These are phyloP conservation scores for Lathyrus oleraceus DNA, from an alignment of 306 rosid genomes.

Conservation along the genomic window DNA sequence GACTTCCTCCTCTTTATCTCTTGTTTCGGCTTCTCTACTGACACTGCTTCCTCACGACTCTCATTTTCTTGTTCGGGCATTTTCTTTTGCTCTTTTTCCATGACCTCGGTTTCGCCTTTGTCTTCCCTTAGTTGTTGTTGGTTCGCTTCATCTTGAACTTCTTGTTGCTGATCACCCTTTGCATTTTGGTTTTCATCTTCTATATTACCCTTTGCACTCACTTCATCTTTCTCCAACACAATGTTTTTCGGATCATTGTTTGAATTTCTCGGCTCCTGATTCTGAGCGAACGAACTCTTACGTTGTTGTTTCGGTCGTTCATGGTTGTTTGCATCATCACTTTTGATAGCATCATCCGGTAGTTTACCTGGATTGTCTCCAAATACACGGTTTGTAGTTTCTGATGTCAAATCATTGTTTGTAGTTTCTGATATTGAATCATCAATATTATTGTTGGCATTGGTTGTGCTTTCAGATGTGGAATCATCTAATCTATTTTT, in stretches of 20 bases:
- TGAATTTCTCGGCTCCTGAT: constrained; percentile 25
- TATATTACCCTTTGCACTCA: background rate
- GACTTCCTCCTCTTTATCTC: constrained; percentile 26
- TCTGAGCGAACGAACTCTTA: constrained; percentile 35
- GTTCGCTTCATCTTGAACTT: constrained; percentile 38
- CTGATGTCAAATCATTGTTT: background rate
- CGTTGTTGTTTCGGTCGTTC: constrained; percentile 32
- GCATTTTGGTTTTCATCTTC: constrained; percentile 31
- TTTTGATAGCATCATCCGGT: constrained; percentile 71
- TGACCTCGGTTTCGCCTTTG: constrained; percentile 29
- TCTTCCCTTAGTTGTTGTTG: constrained; percentile 41
- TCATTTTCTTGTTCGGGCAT: constrained; percentile 25
- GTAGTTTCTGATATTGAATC: background rate
- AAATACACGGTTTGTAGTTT: constrained; percentile 3
- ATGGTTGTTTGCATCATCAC: constrained; percentile 41
- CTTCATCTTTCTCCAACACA: constrained; percentile 37
- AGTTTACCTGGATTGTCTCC: constrained; percentile 79
- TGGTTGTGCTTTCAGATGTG: constrained; percentile 17
- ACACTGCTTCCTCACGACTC: constrained; percentile 18
- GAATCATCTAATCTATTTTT: background rate
- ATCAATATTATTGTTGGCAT: constrained; percentile 1
- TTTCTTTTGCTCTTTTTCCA: constrained; percentile 26
- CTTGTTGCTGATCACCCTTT: constrained; percentile 24
- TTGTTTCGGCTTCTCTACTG: background rate
- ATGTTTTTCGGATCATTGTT: constrained; percentile 35